Evolutionary conservation across 1,139 yeast species (phyloP), one percentile per base, ranked within the genome.

Genomic region (Suhomyces coccinellae): DNA sequence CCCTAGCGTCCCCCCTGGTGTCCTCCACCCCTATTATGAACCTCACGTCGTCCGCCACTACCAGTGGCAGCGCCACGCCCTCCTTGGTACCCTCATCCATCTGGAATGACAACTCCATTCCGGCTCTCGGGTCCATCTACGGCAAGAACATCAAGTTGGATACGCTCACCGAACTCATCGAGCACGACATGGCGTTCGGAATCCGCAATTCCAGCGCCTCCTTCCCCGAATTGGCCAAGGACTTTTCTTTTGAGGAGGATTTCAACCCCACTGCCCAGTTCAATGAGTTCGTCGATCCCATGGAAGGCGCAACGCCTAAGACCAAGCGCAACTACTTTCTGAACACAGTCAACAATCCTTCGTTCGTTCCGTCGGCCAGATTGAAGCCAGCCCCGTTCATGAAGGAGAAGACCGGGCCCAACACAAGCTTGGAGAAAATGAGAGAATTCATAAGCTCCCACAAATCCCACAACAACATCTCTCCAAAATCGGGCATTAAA

Each of bases 291-390:
- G 14, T 22, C 8, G 26, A 27, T 16, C 39, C 39, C 15, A 24
- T 34, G 20, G 30, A 24, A 13, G 43, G 16, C 5, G 12, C 15
- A 13, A 10, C 34, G 13, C 33, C 33, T 8, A 40, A 22, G 24
- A 16, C 15, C 32, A 40, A 36, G 27, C 27, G 29, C 16, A 63
- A 63, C 46, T 54, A 61, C 3, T 63, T 62, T 44, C 51, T 52
- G 53, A 43, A 47, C 8, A 52, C 57, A 36, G 58, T 62, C 17
- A 59, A 58, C 36, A 58, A 59, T 20, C 66, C 66, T 0, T 51
- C 59, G 3, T 65, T 65, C 45, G 52, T 63, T 20, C 67, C 67
- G 9, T 48, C 52, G 27, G 43, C 43, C n/a, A 37, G 26, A 12
- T 34, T 40, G 27, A 43, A 40, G 20, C 49, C 41, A 15, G 42